A percentile compares a stretch with the other conserved stretches of the same genome.
Conservation (phyloP, 768 basidiomycete species). For the Neoboletus subvelutipes region DNA sequence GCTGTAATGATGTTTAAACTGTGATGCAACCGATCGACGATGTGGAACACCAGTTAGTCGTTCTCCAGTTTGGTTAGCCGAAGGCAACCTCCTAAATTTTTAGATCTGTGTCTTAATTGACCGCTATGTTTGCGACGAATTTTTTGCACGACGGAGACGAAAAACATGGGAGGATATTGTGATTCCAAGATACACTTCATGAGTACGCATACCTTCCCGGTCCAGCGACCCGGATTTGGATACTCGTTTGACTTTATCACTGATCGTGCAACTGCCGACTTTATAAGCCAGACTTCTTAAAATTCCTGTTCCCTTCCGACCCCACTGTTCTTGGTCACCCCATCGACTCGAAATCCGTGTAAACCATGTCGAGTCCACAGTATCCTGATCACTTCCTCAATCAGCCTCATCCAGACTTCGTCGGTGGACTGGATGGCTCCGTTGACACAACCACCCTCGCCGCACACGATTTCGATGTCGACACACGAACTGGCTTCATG, state of each 20-base stretch:
- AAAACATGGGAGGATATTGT: too few species aligned
- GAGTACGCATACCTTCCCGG: too few species aligned
- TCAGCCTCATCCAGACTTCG: conserved; percentile 34
- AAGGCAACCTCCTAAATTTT: not conserved
- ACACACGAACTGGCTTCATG: conserved; percentile 89
- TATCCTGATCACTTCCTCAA: conserved; percentile 35
- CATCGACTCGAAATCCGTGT: too few species aligned
- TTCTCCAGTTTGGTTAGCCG: not conserved
- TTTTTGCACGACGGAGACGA: too few species aligned
- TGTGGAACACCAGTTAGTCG: too few species aligned
- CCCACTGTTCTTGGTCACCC: not conserved
- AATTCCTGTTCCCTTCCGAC: not conserved
- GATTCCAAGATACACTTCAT: too few species aligned
- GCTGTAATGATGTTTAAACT: not conserved
- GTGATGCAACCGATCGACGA: not conserved
- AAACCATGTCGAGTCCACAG: conserved; percentile 15
- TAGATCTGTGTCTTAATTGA: not conserved
- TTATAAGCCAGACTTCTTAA: not conserved
- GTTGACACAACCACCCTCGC: conserved; percentile 65
- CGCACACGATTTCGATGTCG: conserved; percentile 90
- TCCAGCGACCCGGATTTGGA: too few species aligned
- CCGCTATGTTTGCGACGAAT: too few species aligned
- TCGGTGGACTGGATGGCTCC: conserved; percentile 22
- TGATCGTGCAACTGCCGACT: too few species aligned
- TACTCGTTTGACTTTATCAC: not conserved